Conservation (phyloP, 345 rosid species). For the Citrus inodora region DNA sequence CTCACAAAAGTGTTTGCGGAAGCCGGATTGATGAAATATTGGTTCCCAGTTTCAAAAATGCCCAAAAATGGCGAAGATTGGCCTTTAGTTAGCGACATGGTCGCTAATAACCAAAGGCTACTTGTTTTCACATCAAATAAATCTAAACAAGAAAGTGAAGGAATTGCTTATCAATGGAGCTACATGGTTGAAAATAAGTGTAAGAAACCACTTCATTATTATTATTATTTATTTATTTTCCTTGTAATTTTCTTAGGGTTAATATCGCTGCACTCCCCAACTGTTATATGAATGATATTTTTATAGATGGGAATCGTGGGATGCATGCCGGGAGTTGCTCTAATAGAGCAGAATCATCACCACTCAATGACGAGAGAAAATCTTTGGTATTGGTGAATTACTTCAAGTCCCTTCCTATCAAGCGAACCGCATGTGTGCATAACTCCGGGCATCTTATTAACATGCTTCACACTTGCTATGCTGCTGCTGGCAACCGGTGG, state of each 20-base stretch:
- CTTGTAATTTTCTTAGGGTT: no score
- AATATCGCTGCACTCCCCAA: no score
- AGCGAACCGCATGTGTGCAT: slow-evolving; percentile 31
- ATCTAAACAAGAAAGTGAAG: slow-evolving; percentile 57
- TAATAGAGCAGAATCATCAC: slow-evolving; percentile 47
- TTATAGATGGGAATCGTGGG: slow-evolving; percentile 58
- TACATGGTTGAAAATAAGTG: slow-evolving; percentile 84
- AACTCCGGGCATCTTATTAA: slow-evolving; percentile 45
- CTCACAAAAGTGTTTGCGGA: slow-evolving; percentile 50
- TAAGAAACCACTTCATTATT: slow-evolving; percentile 7
- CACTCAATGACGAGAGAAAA: slow-evolving; percentile 41
- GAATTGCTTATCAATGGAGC: slow-evolving; percentile 73
- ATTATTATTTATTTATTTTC: no score
- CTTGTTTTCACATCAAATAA: slow-evolving; percentile 53
- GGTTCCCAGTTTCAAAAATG: slow-evolving; percentile 58
- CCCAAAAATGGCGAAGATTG: slow-evolving; percentile 58
- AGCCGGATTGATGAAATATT: slow-evolving; percentile 59
- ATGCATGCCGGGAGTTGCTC: slow-evolving; percentile 55
- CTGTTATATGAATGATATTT: not conserved
- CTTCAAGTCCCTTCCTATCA: slow-evolving; percentile 29
- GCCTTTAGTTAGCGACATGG: slow-evolving; percentile 70
- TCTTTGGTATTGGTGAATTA: slow-evolving; percentile 50
- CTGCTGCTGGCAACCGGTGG: slow-evolving; percentile 50
- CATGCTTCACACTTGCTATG: slow-evolving; percentile 49
- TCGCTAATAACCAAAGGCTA: slow-evolving; percentile 50